Evolutionary conservation across 1,284 basidiomycete species (phyloP).

Genomic region (Naganishia sp.): DNA sequence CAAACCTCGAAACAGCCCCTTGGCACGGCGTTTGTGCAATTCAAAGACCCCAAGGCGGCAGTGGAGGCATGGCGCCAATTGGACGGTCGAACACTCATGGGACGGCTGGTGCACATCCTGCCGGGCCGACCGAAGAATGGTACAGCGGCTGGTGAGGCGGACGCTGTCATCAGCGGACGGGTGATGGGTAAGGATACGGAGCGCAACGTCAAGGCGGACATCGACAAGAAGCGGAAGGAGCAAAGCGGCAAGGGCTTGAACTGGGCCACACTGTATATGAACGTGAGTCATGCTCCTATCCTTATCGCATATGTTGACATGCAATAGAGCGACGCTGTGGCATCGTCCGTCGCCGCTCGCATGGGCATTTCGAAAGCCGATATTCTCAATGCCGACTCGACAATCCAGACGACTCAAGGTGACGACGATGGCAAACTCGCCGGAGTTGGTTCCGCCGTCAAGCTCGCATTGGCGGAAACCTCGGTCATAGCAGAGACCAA

Average conservation of each 20-base stretch:
- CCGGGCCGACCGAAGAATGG: slow-evolving; percentile 62
- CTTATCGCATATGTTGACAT: slow-evolving; percentile 8
- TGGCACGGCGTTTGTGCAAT: slow-evolving; percentile 75
- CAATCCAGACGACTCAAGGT: slow-evolving; percentile 27
- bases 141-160: slow-evolving; percentile 61
- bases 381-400: slow-evolving; percentile 65
- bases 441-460: slow-evolving; percentile 64
- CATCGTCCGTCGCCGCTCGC: slow-evolving; percentile 75
- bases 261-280: slow-evolving; percentile 97
- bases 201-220: slow-evolving; percentile 65
- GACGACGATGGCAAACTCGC: slow-evolving; percentile 33
- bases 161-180: slow-evolving; percentile 42
- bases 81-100: slow-evolving; percentile 87
- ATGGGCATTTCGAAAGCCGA: slow-evolving; percentile 82
- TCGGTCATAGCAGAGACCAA: slow-evolving; percentile 95
- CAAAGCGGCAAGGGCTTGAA: slow-evolving; percentile 82
- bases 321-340: slow-evolving; percentile 79
- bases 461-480: slow-evolving; percentile 93
- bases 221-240: slow-evolving; percentile 66
- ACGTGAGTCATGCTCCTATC: slow-evolving; percentile 63
- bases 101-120: slow-evolving; percentile 84
- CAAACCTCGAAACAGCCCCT: slow-evolving; percentile 74
- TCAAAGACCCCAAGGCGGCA: slow-evolving; percentile 66
- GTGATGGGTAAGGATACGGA: slow-evolving; percentile 57
- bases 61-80: slow-evolving; percentile 73